These are phyloP conservation scores for Saccharomycopsis sp. DNA, from an alignment of 805 yeast genomes.

Conservation along the genomic window DNA sequence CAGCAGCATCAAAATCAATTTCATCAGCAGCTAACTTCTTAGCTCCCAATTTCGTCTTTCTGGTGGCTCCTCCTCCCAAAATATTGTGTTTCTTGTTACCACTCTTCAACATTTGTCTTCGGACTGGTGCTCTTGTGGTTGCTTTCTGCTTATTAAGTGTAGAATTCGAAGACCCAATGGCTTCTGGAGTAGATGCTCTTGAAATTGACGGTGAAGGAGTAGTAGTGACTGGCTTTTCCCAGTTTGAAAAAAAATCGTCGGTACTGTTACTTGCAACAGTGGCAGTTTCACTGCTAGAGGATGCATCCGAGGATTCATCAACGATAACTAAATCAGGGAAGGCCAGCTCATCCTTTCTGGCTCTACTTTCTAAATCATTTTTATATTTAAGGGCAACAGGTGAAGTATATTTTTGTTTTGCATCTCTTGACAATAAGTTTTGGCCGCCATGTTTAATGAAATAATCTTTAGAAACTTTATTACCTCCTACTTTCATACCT, in stretches of 20 bases:
- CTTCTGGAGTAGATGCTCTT: slow-evolving; percentile 4
- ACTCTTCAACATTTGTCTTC: slow-evolving; percentile 21
- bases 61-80: slow-evolving; percentile 39
- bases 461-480: slow-evolving; percentile 76
- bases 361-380: slow-evolving; percentile 67
- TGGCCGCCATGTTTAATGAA: slow-evolving; percentile 83
- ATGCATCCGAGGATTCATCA: slow-evolving; percentile 36
- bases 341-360: slow-evolving; percentile 54
- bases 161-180: too few species aligned
- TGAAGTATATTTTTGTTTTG: slow-evolving; percentile 73
- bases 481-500: slow-evolving; percentile 91
- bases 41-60: slow-evolving; percentile 52
- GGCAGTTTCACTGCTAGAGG: slow-evolving; percentile 28
- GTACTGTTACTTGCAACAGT: slow-evolving; percentile 32
- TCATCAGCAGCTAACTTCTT: slow-evolving; percentile 47
- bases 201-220: slow-evolving; percentile 21
- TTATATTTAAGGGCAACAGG: slow-evolving; percentile 75
- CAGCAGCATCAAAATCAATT: slow-evolving; percentile 57
- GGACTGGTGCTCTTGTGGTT: slow-evolving; percentile 12
- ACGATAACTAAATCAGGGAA: slow-evolving; percentile 72
- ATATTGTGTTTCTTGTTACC: slow-evolving; percentile 37
- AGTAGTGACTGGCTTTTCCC: slow-evolving; percentile 72
- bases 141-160: not conserved
- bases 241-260: slow-evolving; percentile 87
- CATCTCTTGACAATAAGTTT: slow-evolving; percentile 53